Evolutionary conservation across 768 basidiomycete species (phyloP).

Genomic region (Candolleomyces aberdarensis): DNA sequence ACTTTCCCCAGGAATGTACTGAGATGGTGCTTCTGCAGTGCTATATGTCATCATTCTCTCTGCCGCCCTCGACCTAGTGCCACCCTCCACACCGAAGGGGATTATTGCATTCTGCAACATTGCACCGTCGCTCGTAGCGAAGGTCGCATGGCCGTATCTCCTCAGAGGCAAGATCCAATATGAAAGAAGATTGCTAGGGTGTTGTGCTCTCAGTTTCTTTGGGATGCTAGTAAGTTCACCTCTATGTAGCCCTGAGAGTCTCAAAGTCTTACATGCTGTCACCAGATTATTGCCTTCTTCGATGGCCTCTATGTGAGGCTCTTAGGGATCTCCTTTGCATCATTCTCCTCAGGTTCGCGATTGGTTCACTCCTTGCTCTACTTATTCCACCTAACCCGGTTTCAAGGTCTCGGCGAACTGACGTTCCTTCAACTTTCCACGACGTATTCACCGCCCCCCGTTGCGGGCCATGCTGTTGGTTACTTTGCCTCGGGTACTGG

Average conservation of each 20-base stretch:
- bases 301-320: constrained; percentile 65
- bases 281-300: constrained; percentile 74
- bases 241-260: neutral
- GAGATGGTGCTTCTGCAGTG: constrained; percentile 41
- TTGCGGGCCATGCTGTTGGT: constrained; percentile 82
- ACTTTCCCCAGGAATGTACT: neutral
- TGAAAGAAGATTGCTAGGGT: constrained; percentile 65
- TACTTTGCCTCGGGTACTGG: constrained; percentile 96
- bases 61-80: constrained; percentile 92
- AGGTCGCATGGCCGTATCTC: constrained; percentile 89
- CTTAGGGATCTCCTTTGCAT: constrained; percentile 74
- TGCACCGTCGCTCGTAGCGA: constrained; percentile 79
- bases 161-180: constrained; percentile 87
- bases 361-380: neutral
- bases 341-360: constrained; percentile 73
- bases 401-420: constrained; percentile 82
- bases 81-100: constrained; percentile 89
- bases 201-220: constrained; percentile 66
- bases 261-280: neutral
- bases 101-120: constrained; percentile 96
- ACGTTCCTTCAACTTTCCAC: constrained; percentile 95
- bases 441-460: constrained; percentile 62
- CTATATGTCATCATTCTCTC: constrained; percentile 96
- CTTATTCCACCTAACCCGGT: neutral
- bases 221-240: constrained; percentile 79